A percentile compares a stretch with the other conserved stretches of the same genome.
Evolutionary conservation across 2,329 filamentous ascomycete genomes (phyloP).

Genomic region (Blastomyces parvus): DNA sequence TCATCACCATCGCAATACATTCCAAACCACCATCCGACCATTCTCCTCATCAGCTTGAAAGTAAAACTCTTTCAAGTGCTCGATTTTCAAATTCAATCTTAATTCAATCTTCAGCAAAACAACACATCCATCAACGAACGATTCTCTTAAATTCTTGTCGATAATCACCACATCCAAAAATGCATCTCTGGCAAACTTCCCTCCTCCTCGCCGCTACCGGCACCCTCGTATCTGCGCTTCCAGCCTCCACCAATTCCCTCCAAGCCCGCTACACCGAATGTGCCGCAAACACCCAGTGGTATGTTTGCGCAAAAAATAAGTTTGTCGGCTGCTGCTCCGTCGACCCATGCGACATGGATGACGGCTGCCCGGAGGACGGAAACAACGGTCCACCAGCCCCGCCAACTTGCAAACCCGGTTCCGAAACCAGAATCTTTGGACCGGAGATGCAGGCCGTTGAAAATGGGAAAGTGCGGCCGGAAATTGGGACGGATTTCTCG

Average conservation of each 20-base stretch:
- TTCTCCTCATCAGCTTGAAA: not conserved
- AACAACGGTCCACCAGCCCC: not conserved
- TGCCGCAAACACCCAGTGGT: not conserved
- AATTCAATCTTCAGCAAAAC: not conserved
- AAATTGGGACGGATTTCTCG: not conserved
- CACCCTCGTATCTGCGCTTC: not conserved
- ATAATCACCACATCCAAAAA: not conserved
- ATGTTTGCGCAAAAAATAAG: not conserved
- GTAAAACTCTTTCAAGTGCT: not conserved
- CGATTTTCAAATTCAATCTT: not conserved
- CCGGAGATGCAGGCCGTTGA: not conserved
- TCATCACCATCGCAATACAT: not conserved
- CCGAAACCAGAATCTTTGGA: not conserved
- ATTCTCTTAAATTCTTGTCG: not conserved
- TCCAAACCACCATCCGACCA: not conserved
- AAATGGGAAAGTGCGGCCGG: not conserved
- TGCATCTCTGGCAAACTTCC: not conserved
- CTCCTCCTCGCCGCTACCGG: not conserved
- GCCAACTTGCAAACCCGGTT: not conserved
- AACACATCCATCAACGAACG: not conserved
- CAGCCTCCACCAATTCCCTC: not conserved
- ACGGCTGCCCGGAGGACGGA: not conserved
- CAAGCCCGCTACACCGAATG: not conserved
- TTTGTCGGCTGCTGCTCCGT: not conserved
- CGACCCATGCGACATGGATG: not conserved